Evolutionary conservation across 257 asterid genomes (phyloP).

Genomic region (Rubia yunnanensis): DNA sequence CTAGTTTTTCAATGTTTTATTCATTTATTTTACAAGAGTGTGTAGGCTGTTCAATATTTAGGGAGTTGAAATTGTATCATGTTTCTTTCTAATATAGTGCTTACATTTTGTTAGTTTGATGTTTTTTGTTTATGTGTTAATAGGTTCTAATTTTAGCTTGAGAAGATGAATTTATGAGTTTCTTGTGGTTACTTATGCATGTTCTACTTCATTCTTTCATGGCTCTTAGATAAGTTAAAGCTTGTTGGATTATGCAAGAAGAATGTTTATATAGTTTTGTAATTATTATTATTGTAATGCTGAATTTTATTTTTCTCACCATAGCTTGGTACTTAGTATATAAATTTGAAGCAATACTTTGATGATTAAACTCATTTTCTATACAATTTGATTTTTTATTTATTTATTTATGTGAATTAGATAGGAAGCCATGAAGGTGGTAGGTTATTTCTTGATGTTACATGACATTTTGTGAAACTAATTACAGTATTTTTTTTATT

Average conservation of each 20-base stretch:
- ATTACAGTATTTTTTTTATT: slow-evolving; percentile 12
- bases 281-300: neutral
- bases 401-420: neutral
- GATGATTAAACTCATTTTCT: neutral
- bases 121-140: too few relatives aligned
- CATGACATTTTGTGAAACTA: too few relatives aligned
- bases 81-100: too few relatives aligned
- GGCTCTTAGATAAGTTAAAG: too few relatives aligned
- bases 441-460: neutral
- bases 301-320: neutral
- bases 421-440: neutral
- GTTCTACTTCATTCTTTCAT: neutral
- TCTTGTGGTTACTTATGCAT: neutral
- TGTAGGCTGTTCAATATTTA: slow-evolving; percentile 60
- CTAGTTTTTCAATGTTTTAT: too few relatives aligned
- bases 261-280: too few relatives aligned
- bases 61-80: slow-evolving; percentile 61
- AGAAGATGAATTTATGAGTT: neutral
- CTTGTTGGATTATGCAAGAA: neutral
- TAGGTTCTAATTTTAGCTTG: too few relatives aligned
- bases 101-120: neutral
- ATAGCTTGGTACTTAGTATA: neutral
- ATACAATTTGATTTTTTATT: neutral
- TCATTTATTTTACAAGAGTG: slow-evolving; percentile 66
- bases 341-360: neutral